Evolutionary conservation across 768 basidiomycete species (phyloP).

Genomic region (Chlorophyllum brunneum): DNA sequence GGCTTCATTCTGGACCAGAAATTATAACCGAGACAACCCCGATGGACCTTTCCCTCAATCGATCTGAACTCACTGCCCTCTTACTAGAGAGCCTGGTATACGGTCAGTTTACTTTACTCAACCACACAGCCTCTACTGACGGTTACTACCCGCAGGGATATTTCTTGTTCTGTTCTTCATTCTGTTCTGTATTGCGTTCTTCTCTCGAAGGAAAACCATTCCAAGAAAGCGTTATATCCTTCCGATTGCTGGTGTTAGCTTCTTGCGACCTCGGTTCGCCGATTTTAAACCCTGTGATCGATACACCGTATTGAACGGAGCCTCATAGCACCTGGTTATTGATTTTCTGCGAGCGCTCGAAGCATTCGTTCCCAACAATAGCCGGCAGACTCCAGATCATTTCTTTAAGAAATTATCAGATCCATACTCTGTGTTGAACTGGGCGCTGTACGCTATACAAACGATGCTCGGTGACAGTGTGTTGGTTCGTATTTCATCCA

Average conservation of each 20-base stretch:
- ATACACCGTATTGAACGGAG: no score
- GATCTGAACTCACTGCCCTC: constrained; percentile 5
- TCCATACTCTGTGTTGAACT: constrained; percentile 7
- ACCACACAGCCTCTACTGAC: no score
- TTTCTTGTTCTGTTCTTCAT: constrained; percentile 6
- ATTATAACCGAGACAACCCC: no score
- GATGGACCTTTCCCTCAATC: not conserved
- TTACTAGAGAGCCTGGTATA: constrained; percentile 8
- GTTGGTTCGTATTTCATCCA: not conserved
- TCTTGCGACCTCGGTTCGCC: constrained; percentile 6
- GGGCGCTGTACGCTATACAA: constrained; percentile 5
- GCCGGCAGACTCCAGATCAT: not conserved
- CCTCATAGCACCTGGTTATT: constrained; percentile 2
- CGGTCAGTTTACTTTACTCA: not conserved
- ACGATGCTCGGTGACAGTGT: constrained; percentile 8
- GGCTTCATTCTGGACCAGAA: no score
- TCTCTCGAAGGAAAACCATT: not conserved
- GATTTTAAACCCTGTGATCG: no score
- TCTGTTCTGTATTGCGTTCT: not conserved
- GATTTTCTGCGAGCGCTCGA: constrained; percentile 8
- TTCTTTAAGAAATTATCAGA: constrained; percentile 7
- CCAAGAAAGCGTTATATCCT: constrained; percentile 3
- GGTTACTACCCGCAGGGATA: not conserved
- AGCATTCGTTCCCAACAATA: not conserved
- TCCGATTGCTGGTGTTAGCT: constrained; percentile 4